Percentiles rank a stretch among this genome's conserved stretches.
Evolutionary conservation across 176 grass and related monocot species (phyloP).

Genomic region (Aegilops speltoides): DNA sequence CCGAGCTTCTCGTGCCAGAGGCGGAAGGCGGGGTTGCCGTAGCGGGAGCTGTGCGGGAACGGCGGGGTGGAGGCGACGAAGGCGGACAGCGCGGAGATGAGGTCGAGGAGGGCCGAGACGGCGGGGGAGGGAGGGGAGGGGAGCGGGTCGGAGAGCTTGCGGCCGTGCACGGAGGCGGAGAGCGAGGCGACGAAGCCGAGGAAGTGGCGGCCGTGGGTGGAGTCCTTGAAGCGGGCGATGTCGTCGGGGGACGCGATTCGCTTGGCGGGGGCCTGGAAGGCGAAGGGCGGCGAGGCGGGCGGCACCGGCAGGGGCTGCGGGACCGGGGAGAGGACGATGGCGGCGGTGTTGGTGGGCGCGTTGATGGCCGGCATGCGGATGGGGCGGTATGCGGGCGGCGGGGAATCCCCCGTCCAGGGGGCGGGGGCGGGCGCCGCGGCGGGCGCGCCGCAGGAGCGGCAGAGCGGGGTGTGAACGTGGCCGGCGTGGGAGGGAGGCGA

Average conservation of each 20-base stretch:
- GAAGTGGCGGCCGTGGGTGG: constrained; percentile 69
- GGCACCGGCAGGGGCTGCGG: constrained; percentile 66
- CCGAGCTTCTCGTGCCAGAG: constrained; percentile 75
- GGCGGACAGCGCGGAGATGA: constrained; percentile 53
- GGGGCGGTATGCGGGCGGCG: constrained; percentile 94
- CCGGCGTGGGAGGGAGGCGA: constrained; percentile 13
- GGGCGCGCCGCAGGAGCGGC: constrained; percentile 48
- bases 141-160: constrained; percentile 78
- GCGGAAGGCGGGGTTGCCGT: constrained; percentile 89
- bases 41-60: constrained; percentile 64
- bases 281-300: constrained; percentile 40
- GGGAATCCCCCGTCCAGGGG: constrained; percentile 60
- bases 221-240: constrained; percentile 61
- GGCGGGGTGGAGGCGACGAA: constrained; percentile 66
- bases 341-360: constrained; percentile 70
- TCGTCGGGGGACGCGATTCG: constrained; percentile 66
- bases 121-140: constrained; percentile 41
- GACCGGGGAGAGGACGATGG: constrained; percentile 78
- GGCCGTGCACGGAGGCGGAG: constrained; percentile 64
- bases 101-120: constrained; percentile 52
- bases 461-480: constrained; percentile 32
- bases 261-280: constrained; percentile 57
- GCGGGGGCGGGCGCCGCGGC: constrained; percentile 37
- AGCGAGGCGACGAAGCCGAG: constrained; percentile 79
- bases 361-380: constrained; percentile 82